These are phyloP conservation scores for Albifimbria verrucaria DNA, from an alignment of 2,329 filamentous ascomycete genomes.

Conservation along the genomic window DNA sequence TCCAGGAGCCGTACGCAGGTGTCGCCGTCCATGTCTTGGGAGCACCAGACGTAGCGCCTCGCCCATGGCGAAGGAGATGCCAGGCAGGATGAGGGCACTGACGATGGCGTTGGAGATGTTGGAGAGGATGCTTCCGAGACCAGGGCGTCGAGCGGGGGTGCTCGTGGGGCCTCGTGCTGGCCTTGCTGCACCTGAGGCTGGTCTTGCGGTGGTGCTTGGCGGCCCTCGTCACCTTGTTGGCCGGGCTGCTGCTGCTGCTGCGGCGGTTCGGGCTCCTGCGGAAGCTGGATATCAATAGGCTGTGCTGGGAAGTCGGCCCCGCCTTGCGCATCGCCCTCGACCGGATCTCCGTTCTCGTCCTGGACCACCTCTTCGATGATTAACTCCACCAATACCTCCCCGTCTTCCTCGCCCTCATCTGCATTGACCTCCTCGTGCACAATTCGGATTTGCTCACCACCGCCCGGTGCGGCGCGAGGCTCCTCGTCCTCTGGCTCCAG, in stretches of 20 bases:
- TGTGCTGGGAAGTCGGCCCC: constrained; percentile 1
- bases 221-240: not conserved
- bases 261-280: constrained; percentile 4
- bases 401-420: constrained; percentile 18
- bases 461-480: constrained; percentile 15
- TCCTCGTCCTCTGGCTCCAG: constrained; percentile 31
- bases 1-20: constrained; percentile 23
- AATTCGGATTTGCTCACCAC: constrained; percentile 10
- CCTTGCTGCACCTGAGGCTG: constrained; percentile 14
- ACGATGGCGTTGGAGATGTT: constrained; percentile 48
- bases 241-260: constrained; percentile 1
- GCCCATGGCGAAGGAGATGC: constrained; percentile 75
- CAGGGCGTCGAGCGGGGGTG: constrained; percentile 30
- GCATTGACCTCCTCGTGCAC: constrained; percentile 11
- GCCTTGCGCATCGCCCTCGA: constrained; percentile 37
- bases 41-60: constrained; percentile 67
- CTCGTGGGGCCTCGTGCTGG: constrained; percentile 29
- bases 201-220: constrained; percentile 7
- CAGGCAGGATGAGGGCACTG: constrained; percentile 70
- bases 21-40: constrained; percentile 64
- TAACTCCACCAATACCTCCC: constrained; percentile 29
- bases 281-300: constrained; percentile 3
- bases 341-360: constrained; percentile 32
- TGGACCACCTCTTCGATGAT: constrained; percentile 28
- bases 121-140: constrained; percentile 34